Conservation (phyloP, 208 protist genomes). For the Wallacemonas sp. region DNA sequence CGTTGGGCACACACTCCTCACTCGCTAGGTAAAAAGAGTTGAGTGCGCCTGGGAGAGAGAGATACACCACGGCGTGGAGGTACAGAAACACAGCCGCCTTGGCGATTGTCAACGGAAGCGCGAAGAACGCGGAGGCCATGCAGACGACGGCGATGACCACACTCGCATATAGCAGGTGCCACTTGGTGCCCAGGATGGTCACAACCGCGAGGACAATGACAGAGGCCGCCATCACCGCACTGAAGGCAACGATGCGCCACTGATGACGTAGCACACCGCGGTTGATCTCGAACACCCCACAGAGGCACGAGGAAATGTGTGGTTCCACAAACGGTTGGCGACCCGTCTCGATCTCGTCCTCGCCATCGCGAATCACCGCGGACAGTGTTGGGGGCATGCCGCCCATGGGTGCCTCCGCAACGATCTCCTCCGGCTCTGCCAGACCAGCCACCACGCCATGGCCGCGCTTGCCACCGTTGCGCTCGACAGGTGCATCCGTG, state of each 20-base stretch:
- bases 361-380: not conserved
- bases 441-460: not conserved
- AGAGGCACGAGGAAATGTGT: slow-evolving; percentile 12
- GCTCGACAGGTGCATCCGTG: not conserved
- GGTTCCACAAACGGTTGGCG: slow-evolving; percentile 10
- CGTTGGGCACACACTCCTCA: slow-evolving; percentile 18
- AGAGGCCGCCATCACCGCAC: slow-evolving; percentile 23
- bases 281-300: slow-evolving; percentile 40
- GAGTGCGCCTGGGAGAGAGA: slow-evolving; percentile 37
- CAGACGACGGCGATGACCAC: slow-evolving; percentile 17
- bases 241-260: slow-evolving; percentile 26
- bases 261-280: slow-evolving; percentile 23
- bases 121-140: slow-evolving; percentile 21
- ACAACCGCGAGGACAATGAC: slow-evolving; percentile 25
- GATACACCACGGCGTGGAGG: slow-evolving; percentile 29
- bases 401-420: slow-evolving; percentile 10
- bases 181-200: slow-evolving; percentile 17
- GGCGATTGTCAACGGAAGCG: slow-evolving; percentile 32
- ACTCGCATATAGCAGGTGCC: slow-evolving; percentile 17
- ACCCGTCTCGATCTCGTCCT: not conserved
- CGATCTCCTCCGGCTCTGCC: slow-evolving; percentile 10
- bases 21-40: slow-evolving; percentile 35
- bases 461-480: not conserved
- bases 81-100: slow-evolving; percentile 42
- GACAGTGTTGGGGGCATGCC: not conserved